Evolutionary conservation across 1,284 basidiomycete species (phyloP).

Genomic region (Lentinus polychrous): DNA sequence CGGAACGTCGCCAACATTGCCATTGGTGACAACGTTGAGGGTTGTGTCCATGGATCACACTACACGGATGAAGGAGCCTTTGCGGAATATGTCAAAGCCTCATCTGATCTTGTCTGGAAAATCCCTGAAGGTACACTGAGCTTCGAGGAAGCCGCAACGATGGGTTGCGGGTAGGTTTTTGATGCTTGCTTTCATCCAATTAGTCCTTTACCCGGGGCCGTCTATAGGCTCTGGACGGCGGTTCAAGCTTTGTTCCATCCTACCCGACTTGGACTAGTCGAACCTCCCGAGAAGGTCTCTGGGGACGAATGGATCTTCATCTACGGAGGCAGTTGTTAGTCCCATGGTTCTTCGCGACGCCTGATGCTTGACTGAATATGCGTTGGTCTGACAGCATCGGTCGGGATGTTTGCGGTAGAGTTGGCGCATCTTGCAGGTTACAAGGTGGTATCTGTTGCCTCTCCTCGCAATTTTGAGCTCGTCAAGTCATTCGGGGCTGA

Average conservation of each 20-base stretch:
- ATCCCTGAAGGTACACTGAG: conserved; percentile 24
- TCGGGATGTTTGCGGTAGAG: conserved; percentile 39
- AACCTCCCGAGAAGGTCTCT: conserved; percentile 16
- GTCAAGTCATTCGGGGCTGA: conserved; percentile 35
- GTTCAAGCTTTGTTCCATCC: conserved; percentile 28
- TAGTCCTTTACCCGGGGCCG: too few species aligned
- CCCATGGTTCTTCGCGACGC: too few species aligned
- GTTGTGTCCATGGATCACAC: conserved; percentile 18
- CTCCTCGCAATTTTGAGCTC: conserved; percentile 31
- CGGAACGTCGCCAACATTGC: conserved; percentile 15
- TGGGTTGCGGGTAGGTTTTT: conserved; percentile 29
- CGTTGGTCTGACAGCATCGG: conserved; percentile 23
- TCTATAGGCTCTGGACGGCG: conserved; percentile 29
- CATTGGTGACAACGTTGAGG: conserved; percentile 21
- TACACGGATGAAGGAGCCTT: conserved; percentile 27
- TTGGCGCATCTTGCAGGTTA: conserved; percentile 35
- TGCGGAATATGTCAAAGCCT: conserved; percentile 33
- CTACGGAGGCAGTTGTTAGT: conserved; percentile 26
- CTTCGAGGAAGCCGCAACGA: conserved; percentile 33
- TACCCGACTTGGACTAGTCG: conserved; percentile 17
- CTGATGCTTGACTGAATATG: too few species aligned
- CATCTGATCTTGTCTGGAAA: conserved; percentile 25
- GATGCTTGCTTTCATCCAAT: not conserved
- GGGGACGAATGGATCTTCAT: conserved; percentile 23
- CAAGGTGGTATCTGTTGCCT: conserved; percentile 34